Base-by-base conservation (phyloP, 192 early-diverging fungal species). In the Entomortierella lignicola region DNA sequence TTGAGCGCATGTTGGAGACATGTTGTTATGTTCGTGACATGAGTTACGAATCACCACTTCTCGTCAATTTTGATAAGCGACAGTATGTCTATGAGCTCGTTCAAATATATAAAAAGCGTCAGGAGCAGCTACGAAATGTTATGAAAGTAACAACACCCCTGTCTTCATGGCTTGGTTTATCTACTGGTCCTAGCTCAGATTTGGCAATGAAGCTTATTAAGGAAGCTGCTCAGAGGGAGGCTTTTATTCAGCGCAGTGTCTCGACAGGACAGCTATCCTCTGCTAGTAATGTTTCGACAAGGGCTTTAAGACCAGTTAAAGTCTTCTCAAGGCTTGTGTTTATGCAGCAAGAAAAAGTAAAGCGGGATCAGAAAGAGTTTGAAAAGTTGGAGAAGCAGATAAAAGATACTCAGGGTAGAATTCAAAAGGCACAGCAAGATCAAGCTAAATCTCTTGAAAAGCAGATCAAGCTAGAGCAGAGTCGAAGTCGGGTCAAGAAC, bases 41-140 rank as follows among this genome's bases (percentile, higher is more conserved):
- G 37, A 72, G 89, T 43, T 83, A 84, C 39, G 84, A 83, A 30
- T 84, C 85, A 17, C 83, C 89, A 12, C 80, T 85, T 31, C 72
- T 92, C 39, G 81, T 93, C 18, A 89, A 91, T 57, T 75, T 90
- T 64, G 92, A 91, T 63, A 92, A 93, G 66, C 85, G 90, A 27
- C 89, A 88, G 12, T 91, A 91, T 29, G 68, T 90, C 17, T 89
- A 84, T 44, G 87, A 90, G 21, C 84, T 93, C 10, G 37, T 84
- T 18, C 68, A 81, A 18, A 55, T 86, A 23, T 77, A 79, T 42
- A 69, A 55, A 3, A 63, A 69, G n/a, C 59, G 70, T 17, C 55
- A 70, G 6, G 60, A 64, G 8, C 50, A 64, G 25, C 43, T 64
- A 27, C 61, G 59, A 27, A 55, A 11, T 37, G 17, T 30, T 1